Evolutionary conservation across 495 filamentous ascomycete genomes (phyloP).

Genomic region (Aspergillus kassunensis): DNA sequence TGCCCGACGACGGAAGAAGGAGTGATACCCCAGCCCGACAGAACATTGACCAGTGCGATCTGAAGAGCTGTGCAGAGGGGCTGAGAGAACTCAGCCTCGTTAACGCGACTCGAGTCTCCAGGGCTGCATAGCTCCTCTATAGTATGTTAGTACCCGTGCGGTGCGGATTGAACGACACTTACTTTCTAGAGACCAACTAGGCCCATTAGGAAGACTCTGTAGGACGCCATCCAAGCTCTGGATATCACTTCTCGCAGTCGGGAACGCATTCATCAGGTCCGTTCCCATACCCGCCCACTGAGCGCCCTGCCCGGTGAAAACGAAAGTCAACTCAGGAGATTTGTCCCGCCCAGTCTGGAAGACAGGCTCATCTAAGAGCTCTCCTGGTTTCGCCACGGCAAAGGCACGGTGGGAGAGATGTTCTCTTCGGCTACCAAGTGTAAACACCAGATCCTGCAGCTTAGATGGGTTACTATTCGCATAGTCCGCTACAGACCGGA

Average conservation of each 20-base stretch:
- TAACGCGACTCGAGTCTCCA: not conserved
- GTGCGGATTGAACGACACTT: not conserved
- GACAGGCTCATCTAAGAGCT: not conserved
- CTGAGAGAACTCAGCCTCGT: constrained; percentile 21
- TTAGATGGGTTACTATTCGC: not conserved
- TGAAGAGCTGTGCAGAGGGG: constrained; percentile 32
- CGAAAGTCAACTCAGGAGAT: constrained; percentile 8
- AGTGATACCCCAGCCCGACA: constrained; percentile 7
- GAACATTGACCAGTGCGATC: constrained; percentile 11
- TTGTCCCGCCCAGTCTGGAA: not conserved
- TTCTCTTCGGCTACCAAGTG: not conserved
- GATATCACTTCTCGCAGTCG: not conserved
- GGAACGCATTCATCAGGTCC: constrained; percentile 9
- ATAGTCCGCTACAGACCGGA: not conserved
- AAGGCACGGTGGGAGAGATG: constrained; percentile 1
- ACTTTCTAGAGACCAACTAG: constrained; percentile 1
- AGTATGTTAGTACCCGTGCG: not conserved
- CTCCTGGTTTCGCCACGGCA: not conserved
- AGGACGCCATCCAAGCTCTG: not conserved
- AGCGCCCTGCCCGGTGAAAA: constrained; percentile 19
- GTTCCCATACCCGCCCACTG: constrained; percentile 27
- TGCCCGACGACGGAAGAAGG: constrained; percentile 17
- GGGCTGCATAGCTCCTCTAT: not conserved
- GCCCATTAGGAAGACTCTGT: not conserved
- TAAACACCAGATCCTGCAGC: constrained; percentile 2